phyloP scores from a whole-genome alignment of 352 stramenopile genomes.

The Pythium biforme region DNA sequence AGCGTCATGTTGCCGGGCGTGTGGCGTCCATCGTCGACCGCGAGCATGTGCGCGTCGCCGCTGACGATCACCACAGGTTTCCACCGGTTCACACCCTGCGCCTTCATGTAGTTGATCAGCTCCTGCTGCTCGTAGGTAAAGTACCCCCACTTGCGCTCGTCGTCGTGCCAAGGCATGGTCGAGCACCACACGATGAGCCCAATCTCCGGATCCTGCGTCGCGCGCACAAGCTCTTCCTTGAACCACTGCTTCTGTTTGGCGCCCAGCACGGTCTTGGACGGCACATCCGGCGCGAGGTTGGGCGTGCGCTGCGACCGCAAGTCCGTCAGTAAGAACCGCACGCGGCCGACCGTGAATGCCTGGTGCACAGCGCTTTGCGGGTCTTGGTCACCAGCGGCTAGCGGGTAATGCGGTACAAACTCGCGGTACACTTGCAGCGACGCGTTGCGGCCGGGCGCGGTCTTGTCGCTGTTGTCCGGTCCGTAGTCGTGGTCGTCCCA shows the following conservation, averaged over 20 bases:
- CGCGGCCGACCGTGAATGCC: conserved; percentile 81
- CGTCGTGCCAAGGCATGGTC: conserved; percentile 88
- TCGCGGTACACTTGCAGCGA: conserved; percentile 80
- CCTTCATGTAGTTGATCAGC: conserved; percentile 73
- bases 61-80: conserved; percentile 81
- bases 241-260: conserved; percentile 87
- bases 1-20: conserved; percentile 72
- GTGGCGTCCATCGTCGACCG: conserved; percentile 76
- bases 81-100: conserved; percentile 58
- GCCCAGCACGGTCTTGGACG: conserved; percentile 84
- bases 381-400: conserved; percentile 28
- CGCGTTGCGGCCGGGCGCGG: conserved; percentile 59
- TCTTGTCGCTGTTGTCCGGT: conserved; percentile 87
- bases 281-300: conserved; percentile 56
- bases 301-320: conserved; percentile 70
- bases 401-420: conserved; percentile 76
- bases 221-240: conserved; percentile 68
- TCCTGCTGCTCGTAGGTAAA: conserved; percentile 80
- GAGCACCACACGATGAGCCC: conserved; percentile 83
- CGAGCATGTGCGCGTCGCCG: conserved; percentile 89
- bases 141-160: conserved; percentile 86
- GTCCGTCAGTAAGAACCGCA: conserved; percentile 86
- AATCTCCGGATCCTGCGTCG: conserved; percentile 50
- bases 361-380: conserved; percentile 59
- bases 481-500: conserved; percentile 91